Percentiles rank a stretch among this genome's conserved stretches.
phyloP scores from a whole-genome alignment of 1,139 yeast species.

The Suhomyces choctaworum region DNA sequence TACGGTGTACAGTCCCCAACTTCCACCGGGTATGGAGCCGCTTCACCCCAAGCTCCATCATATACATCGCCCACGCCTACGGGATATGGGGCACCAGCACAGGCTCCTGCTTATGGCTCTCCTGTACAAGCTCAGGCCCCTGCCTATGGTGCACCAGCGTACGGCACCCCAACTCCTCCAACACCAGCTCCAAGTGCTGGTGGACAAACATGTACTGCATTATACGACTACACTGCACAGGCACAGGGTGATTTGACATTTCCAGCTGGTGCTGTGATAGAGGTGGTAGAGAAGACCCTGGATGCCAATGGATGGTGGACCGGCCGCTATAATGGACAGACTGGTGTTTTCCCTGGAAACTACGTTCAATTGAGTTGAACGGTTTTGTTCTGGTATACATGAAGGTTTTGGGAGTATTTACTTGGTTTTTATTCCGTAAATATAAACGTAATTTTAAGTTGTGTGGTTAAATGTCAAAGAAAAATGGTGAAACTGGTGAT shows the following conservation, averaged over 20 bases:
- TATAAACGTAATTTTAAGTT: too few species aligned
- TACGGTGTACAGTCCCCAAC: constrained; percentile 6
- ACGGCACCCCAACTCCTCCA: constrained; percentile 22
- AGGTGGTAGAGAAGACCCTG: constrained; percentile 74
- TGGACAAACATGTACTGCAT: constrained; percentile 66
- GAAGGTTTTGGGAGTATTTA: not conserved
- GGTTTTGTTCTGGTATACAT: not conserved
- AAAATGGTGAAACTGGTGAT: not conserved
- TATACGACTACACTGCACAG: constrained; percentile 78
- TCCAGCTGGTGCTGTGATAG: constrained; percentile 85
- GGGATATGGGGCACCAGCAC: constrained; percentile 7
- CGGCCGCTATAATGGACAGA: constrained; percentile 80
- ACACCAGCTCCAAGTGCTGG: constrained; percentile 39
- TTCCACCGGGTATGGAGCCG: constrained; percentile 14
- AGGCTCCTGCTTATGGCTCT: constrained; percentile 11
- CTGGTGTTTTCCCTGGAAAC: constrained; percentile 95
- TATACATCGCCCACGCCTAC: constrained; percentile 25
- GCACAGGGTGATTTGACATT: constrained; percentile 89
- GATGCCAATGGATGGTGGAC: constrained; percentile 99
- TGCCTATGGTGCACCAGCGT: constrained; percentile 11
- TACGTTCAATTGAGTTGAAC: constrained; percentile 59
- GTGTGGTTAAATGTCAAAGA: not conserved
- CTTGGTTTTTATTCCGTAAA: not conserved
- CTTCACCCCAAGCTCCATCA: constrained; percentile 21
- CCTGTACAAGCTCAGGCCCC: constrained; percentile 12